Evolutionary conservation across 257 asterid species (phyloP), one percentile per base, ranked within the genome.

Genomic region (Cruciata laevipes): DNA sequence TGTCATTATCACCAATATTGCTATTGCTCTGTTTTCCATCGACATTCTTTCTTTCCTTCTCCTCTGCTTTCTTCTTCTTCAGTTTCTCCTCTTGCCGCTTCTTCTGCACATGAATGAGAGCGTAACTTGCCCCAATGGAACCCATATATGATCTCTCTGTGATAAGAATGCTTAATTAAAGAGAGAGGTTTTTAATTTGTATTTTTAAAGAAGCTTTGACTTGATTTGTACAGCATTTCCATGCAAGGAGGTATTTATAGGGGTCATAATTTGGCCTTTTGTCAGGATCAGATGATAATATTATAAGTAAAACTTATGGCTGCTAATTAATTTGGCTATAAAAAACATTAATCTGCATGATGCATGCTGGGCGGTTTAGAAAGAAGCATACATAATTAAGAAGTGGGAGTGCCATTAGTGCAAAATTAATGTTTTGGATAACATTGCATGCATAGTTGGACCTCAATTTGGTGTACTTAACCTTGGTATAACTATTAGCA

Each of bases 51-150:
- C 55, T 70, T 12, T 32, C 66, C 49, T 72, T 68, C 25, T 81
- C 79, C 53, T 71, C 80, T 42, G 73, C 84, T 69, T 58, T 63
- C 42, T 20, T 63, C 42, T 20, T 75, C 79, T 55, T 72, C 71
- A 70, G 25, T 27, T 72, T 81, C 62, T 79, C 80, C 57, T 79
- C 64, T 25, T 58, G 78, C 3, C 72, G 63, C 69, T 81, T 79
- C 61, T 84, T 83, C 66, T 81, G 84, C 73, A 81, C 73, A 63
- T 77, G 56, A 66, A 81, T 51, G 40, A 75, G 63, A 0, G 82
- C 84, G 38, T 77, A 84, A 71, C 82, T 84, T 37, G 80, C 80
- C 58, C 89, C 89, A 0, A 27, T 79, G 30, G 89, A 83, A 33
- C 83, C 74, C 89, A 84, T 84, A 65, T 1, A 3, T n/a, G n/a